These are phyloP conservation scores for Colletotrichum scovillei DNA, from an alignment of 2,329 filamentous ascomycete species.

Conservation along the genomic window DNA sequence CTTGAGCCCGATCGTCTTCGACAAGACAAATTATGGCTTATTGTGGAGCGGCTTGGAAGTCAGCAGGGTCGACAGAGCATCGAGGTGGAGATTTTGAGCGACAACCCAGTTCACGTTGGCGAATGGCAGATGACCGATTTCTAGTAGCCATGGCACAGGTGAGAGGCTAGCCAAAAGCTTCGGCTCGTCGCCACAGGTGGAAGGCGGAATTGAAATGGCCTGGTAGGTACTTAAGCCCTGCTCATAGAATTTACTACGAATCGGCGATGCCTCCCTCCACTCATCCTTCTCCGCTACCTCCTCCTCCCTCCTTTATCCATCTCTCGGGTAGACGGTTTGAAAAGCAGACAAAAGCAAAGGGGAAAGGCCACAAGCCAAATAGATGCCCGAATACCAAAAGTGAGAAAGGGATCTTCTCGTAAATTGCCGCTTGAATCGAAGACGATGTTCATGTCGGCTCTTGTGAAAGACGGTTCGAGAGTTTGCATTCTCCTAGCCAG, in stretches of 20 bases:
- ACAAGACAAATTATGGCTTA: constrained; percentile 77
- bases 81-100: constrained; percentile 63
- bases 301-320: not conserved
- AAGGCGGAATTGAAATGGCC: not conserved
- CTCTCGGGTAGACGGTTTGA: not conserved
- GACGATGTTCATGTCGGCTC: not conserved
- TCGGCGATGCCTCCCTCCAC: not conserved
- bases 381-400: not conserved
- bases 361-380: not conserved
- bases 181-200: not conserved
- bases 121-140: constrained; percentile 51
- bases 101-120: constrained; percentile 56
- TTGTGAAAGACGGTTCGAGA: constrained; percentile 10
- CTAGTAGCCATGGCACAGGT: not conserved
- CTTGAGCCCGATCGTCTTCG: constrained; percentile 71
- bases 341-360: not conserved
- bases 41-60: constrained; percentile 82
- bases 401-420: not conserved
- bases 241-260: not conserved
- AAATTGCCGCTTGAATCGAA: not conserved
- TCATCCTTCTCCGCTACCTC: no score
- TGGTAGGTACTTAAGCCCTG: not conserved
- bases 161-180: not conserved
- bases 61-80: constrained; percentile 56
- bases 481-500: not conserved